Base-by-base conservation (phyloP, 345 rosid species). In the Eucalyptus pauciflora region DNA sequence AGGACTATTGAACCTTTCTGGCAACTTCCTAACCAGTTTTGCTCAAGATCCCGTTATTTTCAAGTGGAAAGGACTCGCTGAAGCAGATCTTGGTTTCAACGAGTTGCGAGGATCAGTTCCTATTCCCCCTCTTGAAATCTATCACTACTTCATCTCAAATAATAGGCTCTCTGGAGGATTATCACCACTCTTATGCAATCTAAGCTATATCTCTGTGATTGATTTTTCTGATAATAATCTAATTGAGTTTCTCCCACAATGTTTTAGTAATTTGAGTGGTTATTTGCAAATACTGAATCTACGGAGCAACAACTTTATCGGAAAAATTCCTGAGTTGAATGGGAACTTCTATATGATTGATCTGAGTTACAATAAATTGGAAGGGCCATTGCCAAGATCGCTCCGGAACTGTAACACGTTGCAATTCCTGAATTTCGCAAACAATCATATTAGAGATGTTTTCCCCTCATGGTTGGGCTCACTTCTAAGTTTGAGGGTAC, bases 21-120 rank as follows among this genome's bases (percentile, higher is more conserved):
- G 13, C 62, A 92, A 92, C 87, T 87, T 54, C 50, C 52, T 90
- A 16, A 92, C 89, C 7, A 67, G 90, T n/a, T 88, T 89, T 56
- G 85, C 88, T 22, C 76, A 60, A 46, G 85, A 87, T 17, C 50
- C 50, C 0, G 5, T 8, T 9, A 4, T 86, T 80, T 81, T 88
- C n/a, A 81, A 80, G 25, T 89, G 64, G 86, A n/a, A 16, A 8
- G 2, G 7, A 3, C 86, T 92, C 8, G 0, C 2, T 4, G 2
- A 29, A 3, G 33, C 22, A 5, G 22, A 33, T 22, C 87, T 92
- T 1, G 8, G 86, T 3, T 46, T 17, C 15, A 92, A 91, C 79
- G 46, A 69, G 51, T 48, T 92, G 10, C 87, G 87, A 86, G 93
- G 92, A n/a, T 15, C 86, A 10, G 51, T 88, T 41, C 90, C 91